A percentile compares a stretch with the other conserved stretches of the same genome.
These are phyloP conservation scores for Stemphylium beticola DNA, from an alignment of 2,329 filamentous ascomycete species.

Conservation along the genomic window DNA sequence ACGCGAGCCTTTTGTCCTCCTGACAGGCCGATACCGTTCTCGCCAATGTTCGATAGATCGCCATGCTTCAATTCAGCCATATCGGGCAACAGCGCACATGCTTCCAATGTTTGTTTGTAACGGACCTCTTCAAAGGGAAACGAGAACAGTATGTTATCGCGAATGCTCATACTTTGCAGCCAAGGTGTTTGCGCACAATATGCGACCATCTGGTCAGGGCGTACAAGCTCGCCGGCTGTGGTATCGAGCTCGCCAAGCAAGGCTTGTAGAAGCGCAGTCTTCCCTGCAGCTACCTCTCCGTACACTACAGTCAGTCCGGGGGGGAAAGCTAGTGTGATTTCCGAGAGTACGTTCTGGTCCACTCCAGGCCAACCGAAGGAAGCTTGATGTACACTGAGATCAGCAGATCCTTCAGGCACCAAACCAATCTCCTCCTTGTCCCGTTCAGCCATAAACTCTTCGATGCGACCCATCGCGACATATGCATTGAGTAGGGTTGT, in stretches of 20 bases:
- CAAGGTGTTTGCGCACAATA: constrained; percentile 72
- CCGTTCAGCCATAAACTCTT: constrained; percentile 85
- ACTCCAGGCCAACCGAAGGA: constrained; percentile 82
- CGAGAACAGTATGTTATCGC: constrained; percentile 71
- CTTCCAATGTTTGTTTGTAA: constrained; percentile 72
- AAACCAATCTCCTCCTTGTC: constrained; percentile 67
- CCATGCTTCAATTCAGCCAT: constrained; percentile 68
- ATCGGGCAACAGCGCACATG: constrained; percentile 67
- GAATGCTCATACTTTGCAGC: constrained; percentile 73
- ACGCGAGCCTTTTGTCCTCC: constrained; percentile 67
- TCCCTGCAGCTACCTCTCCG: constrained; percentile 69
- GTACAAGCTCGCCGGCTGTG: constrained; percentile 57
- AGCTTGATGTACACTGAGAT: constrained; percentile 64
- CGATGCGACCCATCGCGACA: constrained; percentile 82
- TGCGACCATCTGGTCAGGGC: constrained; percentile 63
- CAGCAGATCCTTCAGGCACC: constrained; percentile 43
- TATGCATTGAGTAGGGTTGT: constrained; percentile 79
- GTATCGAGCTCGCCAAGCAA: constrained; percentile 66
- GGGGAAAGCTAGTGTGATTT: constrained; percentile 62
- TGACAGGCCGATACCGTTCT: constrained; percentile 67
- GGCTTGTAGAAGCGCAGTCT: constrained; percentile 66
- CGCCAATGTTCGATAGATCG: constrained; percentile 66
- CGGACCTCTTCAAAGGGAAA: constrained; percentile 70
- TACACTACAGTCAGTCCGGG: constrained; percentile 65
- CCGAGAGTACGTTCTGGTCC: constrained; percentile 59